phyloP scores from a whole-genome alignment of 2,329 filamentous ascomycete species.

The Fusarium mexicanum region DNA sequence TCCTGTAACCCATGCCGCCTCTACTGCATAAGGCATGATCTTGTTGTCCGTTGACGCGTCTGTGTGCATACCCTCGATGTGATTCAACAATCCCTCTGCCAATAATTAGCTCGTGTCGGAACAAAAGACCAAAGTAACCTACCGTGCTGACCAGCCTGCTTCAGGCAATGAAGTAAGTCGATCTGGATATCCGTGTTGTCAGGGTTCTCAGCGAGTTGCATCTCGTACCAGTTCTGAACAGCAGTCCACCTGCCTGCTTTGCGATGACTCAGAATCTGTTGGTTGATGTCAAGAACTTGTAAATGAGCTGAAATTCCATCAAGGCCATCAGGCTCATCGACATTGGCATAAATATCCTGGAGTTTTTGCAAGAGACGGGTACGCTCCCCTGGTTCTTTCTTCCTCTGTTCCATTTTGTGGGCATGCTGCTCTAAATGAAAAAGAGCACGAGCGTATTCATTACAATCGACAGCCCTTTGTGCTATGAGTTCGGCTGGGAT shows the following conservation, averaged over 20 bases:
- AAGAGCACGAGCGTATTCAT: conserved; percentile 88
- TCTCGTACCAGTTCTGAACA: conserved; percentile 97
- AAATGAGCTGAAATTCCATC: conserved; percentile 93
- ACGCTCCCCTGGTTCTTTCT: conserved; percentile 60
- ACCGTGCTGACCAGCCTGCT: conserved; percentile 96
- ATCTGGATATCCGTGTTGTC: conserved; percentile 80
- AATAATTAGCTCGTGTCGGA: conserved; percentile 32
- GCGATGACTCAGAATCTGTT: conserved; percentile 90
- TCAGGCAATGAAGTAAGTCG: conserved; percentile 86
- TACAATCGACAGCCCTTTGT: conserved; percentile 88
- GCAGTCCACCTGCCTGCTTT: conserved; percentile 95
- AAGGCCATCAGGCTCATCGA: conserved; percentile 96
- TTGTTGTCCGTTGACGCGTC: conserved; percentile 63
- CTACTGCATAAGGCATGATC: conserved; percentile 84
- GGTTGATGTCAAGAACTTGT: conserved; percentile 87
- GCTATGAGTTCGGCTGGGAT: conserved; percentile 82
- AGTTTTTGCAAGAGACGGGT: conserved; percentile 78
- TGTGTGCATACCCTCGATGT: conserved; percentile 79
- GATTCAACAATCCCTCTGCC: conserved; percentile 83
- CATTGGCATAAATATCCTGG: conserved; percentile 95
- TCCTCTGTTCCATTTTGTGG: conserved; percentile 57
- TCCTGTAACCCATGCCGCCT: conserved; percentile 90
- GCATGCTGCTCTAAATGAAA: conserved; percentile 97
- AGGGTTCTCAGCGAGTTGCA: conserved; percentile 83
- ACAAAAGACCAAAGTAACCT: conserved; percentile 54